Evolutionary conservation across 768 basidiomycete genomes (phyloP).

Genomic region (Lyophyllum shimeji): DNA sequence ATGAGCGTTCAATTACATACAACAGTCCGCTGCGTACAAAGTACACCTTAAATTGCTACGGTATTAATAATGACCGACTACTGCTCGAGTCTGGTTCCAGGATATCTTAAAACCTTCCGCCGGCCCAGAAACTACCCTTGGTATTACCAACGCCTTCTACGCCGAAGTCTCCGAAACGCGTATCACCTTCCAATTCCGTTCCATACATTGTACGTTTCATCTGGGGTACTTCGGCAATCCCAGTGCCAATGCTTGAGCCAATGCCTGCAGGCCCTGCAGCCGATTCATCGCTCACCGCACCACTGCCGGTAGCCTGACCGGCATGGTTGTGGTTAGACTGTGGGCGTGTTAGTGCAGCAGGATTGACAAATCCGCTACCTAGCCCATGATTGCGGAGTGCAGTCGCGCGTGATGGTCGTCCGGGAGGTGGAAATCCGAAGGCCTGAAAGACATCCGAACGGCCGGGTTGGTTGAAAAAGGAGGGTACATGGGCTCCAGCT

Average conservation of each 20-base stretch:
- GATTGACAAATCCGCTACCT: constrained; percentile 38
- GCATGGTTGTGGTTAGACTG: constrained; percentile 21
- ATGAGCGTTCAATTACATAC: background rate
- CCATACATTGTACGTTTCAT: constrained; percentile 80
- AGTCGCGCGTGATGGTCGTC: constrained; percentile 35
- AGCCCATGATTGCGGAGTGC: constrained; percentile 29
- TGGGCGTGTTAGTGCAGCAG: constrained; percentile 35
- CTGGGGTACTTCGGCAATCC: constrained; percentile 32
- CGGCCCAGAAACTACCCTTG: constrained; percentile 52
- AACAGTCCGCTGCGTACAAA: background rate
- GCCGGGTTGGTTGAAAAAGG: constrained; percentile 28
- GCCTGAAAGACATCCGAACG: constrained; percentile 46
- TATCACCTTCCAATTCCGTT: constrained; percentile 77
- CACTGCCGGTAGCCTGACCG: constrained; percentile 33
- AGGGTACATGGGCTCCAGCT: constrained; percentile 27
- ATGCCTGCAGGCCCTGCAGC: constrained; percentile 40
- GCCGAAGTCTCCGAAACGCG: constrained; percentile 85
- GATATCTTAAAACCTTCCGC: constrained; percentile 40
- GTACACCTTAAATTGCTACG: background rate
- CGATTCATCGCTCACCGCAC: constrained; percentile 41
- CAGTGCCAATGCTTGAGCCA: constrained; percentile 21
- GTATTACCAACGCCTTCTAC: constrained; percentile 73
- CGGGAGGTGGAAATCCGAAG: constrained; percentile 44
- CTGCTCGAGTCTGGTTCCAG: background rate
- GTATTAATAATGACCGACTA: background rate